Conservation (phyloP, 495 filamentous ascomycete genomes). For the Gamarada debralockiae region DNA sequence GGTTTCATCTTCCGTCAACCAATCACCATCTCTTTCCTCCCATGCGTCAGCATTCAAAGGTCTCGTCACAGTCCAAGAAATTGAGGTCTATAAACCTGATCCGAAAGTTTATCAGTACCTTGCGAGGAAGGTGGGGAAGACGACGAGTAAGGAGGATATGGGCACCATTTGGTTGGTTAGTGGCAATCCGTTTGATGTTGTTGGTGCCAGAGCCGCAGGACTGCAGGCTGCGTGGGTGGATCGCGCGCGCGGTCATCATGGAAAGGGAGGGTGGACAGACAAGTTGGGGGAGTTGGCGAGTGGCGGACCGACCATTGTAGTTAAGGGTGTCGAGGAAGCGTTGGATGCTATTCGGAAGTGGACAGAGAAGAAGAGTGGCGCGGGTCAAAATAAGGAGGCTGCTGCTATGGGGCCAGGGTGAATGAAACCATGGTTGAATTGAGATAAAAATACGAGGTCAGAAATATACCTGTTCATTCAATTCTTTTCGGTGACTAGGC, state of each 20-base stretch:
- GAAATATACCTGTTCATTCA: too few species aligned
- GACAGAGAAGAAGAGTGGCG: constrained; percentile 9
- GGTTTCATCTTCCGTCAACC: constrained; percentile 55
- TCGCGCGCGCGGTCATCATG: constrained; percentile 18
- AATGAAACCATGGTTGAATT: too few species aligned
- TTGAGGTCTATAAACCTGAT: constrained; percentile 65
- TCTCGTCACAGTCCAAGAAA: constrained; percentile 58
- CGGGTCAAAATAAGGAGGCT: background rate
- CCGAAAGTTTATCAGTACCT: constrained; percentile 61
- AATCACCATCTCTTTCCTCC: constrained; percentile 51
- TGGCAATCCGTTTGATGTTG: constrained; percentile 79
- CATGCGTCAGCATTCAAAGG: constrained; percentile 43
- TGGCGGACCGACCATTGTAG: constrained; percentile 42
- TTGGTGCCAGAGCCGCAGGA: constrained; percentile 48
- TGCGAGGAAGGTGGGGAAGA: constrained; percentile 42
- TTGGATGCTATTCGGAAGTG: constrained; percentile 34
- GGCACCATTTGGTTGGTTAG: constrained; percentile 68
- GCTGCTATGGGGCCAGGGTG: constrained; percentile 6
- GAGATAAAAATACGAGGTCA: too few species aligned
- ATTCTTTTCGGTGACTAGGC: too few species aligned
- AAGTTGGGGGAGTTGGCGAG: constrained; percentile 34
- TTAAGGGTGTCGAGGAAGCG: constrained; percentile 45
- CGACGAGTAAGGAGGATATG: constrained; percentile 28
- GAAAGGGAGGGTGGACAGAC: constrained; percentile 47
- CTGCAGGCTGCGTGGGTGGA: constrained; percentile 60